Evolutionary conservation across 306 rosid species (phyloP).

Genomic region (Cyclanthera cordifolia): DNA sequence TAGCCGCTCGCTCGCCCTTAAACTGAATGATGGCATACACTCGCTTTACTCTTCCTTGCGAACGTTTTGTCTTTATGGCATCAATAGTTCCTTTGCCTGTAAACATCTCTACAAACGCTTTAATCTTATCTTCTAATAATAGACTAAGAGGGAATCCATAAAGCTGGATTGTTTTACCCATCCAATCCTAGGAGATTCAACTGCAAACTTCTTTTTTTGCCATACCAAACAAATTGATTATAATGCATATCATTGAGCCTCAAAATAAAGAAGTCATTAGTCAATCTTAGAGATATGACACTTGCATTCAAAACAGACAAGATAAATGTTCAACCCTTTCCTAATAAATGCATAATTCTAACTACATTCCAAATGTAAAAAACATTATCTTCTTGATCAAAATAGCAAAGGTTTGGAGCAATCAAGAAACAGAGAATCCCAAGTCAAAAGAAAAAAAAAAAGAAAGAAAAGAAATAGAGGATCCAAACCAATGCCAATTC

Average conservation of each 20-base stretch:
- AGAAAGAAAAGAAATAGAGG: background rate
- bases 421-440: background rate
- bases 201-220: background rate
- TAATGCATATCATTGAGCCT: background rate
- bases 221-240: slow-evolving; percentile 6
- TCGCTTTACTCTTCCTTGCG: slow-evolving; percentile 20
- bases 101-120: slow-evolving; percentile 29
- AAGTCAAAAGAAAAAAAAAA: too few relatives aligned
- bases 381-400: background rate
- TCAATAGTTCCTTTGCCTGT: slow-evolving; percentile 48
- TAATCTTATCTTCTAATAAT: slow-evolving; percentile 14
- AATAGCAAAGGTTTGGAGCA: background rate
- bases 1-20: slow-evolving; percentile 20
- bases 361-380: background rate
- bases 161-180: slow-evolving; percentile 60
- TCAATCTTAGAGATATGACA: background rate
- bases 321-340: background rate
- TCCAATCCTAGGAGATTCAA: slow-evolving; percentile 9
- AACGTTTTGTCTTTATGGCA: slow-evolving; percentile 37
- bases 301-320: background rate
- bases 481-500: background rate
- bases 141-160: slow-evolving; percentile 44
- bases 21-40: slow-evolving; percentile 61
- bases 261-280: background rate
- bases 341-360: background rate